Base-by-base conservation (phyloP, 2,329 filamentous ascomycete genomes). In the Emericellopsis atlantica region DNA sequence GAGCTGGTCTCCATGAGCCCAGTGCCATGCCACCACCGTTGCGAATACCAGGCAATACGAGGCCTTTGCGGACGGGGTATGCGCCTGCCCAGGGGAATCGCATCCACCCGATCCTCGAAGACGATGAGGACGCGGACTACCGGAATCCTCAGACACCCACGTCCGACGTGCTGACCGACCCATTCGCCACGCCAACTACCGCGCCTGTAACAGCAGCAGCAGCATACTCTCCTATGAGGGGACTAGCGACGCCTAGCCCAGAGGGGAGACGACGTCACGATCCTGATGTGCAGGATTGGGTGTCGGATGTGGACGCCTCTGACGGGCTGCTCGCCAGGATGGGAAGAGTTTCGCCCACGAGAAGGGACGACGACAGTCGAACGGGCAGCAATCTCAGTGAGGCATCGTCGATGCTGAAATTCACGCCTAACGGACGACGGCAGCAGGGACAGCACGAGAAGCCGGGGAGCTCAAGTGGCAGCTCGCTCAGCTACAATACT, bases 101-200 rank as follows among this genome's bases (percentile, higher is more conserved):
- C 3, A 77, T 78, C 46, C 70, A 76, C 45, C 74, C 74, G 1
- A 78, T 78, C 44, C 66, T 73, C 47, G 74, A 78, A 46, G 72
- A 70, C 8, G 73, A 74, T 32, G 73, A 77, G 46, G 72, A 76
- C 26, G 69, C 66, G 6, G 54, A 56, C 1, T 49, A 56, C 21
- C 46, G 48, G 34, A 44, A 56, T 41, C 51, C 49, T 12, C 49
- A 37, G 14, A 66, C 57, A 41, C 59, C 54, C 15, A 62, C 55
- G 14, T 66, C 54, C 7, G 61, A 54, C 24, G 52, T 47, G 33
- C 56, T 58, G 37, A 61, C 64, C 0, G 70, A 76, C 49, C 72
- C 71, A 0, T 76, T 76, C 53, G 46, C 60, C 14, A 74, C 68
- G 10, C 14, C 44, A 24, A 42, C 40, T 43, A 46, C 32, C 38